A percentile compares a stretch with the other conserved stretches of the same genome.
phyloP scores from a whole-genome alignment of 2,329 filamentous ascomycete genomes.

The Spiromastix sp. region DNA sequence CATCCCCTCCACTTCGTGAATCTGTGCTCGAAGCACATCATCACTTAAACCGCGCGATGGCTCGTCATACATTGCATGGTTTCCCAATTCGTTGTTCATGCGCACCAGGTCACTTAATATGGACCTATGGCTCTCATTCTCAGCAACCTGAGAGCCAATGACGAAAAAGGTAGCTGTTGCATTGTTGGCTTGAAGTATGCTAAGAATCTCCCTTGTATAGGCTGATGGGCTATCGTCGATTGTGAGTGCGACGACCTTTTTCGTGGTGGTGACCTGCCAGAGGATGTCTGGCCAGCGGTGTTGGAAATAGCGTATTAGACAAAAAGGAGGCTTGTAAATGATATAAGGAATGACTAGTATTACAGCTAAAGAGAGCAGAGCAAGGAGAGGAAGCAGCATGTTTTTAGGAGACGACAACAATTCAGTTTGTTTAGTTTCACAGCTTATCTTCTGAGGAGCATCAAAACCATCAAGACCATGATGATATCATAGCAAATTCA shows the following conservation, averaged over 20 bases:
- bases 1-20: constrained; percentile 52
- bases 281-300: constrained; percentile 67
- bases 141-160: constrained; percentile 65
- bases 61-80: constrained; percentile 86
- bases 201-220: constrained; percentile 60
- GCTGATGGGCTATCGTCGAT: constrained; percentile 77
- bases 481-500: too few relatives aligned
- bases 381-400: too few relatives aligned
- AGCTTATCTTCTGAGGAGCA: too few relatives aligned
- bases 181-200: constrained; percentile 53
- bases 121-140: constrained; percentile 30
- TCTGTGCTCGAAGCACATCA: constrained; percentile 51
- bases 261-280: constrained; percentile 51
- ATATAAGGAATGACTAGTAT: too few relatives aligned
- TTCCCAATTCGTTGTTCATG: constrained; percentile 62
- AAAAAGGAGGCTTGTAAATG: constrained; percentile 70
- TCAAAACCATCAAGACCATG: too few relatives aligned
- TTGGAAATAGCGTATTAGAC: constrained; percentile 61
- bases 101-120: constrained; percentile 28
- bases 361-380: too few relatives aligned
- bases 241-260: constrained; percentile 66
- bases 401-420: too few relatives aligned
- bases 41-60: constrained; percentile 54
- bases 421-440: too few relatives aligned
- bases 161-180: constrained; percentile 80